These are phyloP conservation scores for Gossypium australe DNA, from an alignment of 345 rosid species.

Conservation along the genomic window DNA sequence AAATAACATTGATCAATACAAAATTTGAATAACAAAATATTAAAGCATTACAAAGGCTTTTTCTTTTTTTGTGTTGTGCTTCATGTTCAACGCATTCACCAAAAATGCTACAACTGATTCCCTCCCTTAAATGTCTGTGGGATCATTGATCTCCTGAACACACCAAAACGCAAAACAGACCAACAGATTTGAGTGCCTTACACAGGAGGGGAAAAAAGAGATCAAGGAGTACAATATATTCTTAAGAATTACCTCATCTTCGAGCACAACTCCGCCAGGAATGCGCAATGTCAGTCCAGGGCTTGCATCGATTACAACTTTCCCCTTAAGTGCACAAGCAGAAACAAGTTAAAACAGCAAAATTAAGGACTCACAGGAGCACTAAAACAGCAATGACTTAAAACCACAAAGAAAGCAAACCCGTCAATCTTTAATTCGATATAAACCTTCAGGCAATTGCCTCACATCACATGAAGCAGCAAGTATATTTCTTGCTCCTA, in stretches of 20 bases:
- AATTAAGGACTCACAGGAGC: not conserved
- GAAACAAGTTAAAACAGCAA: not conserved
- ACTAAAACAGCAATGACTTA: not conserved
- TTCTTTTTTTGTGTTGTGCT: not conserved
- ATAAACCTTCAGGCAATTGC: not conserved
- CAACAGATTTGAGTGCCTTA: not conserved
- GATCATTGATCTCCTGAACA: conserved; percentile 33
- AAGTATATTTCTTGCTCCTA: not conserved
- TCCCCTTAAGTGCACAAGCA: conserved; percentile 27
- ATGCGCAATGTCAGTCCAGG: conserved; percentile 44
- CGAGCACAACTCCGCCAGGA: conserved; percentile 37
- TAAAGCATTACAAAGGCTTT: not conserved
- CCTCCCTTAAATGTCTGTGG: conserved; percentile 19
- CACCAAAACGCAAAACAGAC: not conserved
- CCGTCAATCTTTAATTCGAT: not conserved
- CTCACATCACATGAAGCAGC: not conserved
- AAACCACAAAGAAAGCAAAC: not conserved
- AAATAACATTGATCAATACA: not conserved
- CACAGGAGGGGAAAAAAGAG: not conserved
- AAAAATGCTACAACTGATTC: not conserved
- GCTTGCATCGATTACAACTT: conserved; percentile 35
- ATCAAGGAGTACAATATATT: not conserved
- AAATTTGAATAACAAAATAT: not conserved
- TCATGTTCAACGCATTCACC: not conserved
- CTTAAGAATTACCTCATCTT: conserved; percentile 33